Evolutionary conservation across 2,329 filamentous ascomycete species (phyloP), one percentile per base, ranked within the genome.

Genomic region (Macroventuria anomochaeta): DNA sequence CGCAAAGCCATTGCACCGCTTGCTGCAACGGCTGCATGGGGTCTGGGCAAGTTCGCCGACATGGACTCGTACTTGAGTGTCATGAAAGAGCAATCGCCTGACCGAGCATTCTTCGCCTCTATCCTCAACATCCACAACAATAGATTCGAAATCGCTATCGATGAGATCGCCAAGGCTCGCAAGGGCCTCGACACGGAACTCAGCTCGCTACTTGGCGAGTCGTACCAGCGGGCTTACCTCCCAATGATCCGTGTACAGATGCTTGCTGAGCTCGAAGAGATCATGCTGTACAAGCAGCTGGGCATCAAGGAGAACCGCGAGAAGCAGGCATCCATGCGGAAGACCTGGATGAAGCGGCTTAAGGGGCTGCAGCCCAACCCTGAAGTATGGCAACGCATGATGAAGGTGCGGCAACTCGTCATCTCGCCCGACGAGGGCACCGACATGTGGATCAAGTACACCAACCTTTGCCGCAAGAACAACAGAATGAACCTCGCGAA

Each of bases 391-490:
- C 93, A 97, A 72, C 87, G 95, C 55, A 97, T 97, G 91, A 86
- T 99, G 49, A 95, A 96, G 71, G 87, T 99, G 26, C 87, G 95
- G 55, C 90, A 92, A 17, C 82, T 99, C 44, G 95, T 99, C 54
- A 93, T 97, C 57, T 88, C 88, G 0, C 93, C 96, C 0, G 86
- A 86, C 28, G 93, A 99, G 73, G 97, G 97, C 68, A 91, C 96
- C 81, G 90, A 96, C 68, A 99, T 99, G 92, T 97, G 93, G 87
- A 97, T 99, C 80, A 99, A 99, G 73, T 99, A 97, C 73, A 91
- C 95, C 67, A 99, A 97, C 67, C 85, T 99, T 5, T 99, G 96
- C 76, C 90, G 96, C 67, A 99, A 99, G 76, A 96, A 93, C 37
- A 90, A 91, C 53, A 89, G 95, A 25, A 93, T 93, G 82, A 93